phyloP scores from a whole-genome alignment of 257 asterid genomes.

The Rubia yunnanensis region DNA sequence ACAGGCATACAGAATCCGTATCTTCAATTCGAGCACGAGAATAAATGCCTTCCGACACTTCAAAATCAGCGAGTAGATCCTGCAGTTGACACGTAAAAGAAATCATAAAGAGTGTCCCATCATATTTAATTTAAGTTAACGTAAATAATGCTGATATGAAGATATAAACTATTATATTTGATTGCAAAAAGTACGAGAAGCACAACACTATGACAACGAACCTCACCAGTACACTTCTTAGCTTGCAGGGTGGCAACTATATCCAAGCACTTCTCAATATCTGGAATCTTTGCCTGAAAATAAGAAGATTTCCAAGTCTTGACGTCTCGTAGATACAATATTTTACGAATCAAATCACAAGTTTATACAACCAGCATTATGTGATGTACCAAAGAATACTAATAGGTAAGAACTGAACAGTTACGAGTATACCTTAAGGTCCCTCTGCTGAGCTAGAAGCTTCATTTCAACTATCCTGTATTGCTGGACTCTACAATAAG shows the following conservation, averaged over 20 bases:
- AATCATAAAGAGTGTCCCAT: background rate
- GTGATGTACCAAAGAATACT: background rate
- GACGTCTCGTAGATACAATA: background rate
- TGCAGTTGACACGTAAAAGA: constrained; percentile 22
- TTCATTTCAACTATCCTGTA: constrained; percentile 55
- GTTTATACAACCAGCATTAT: background rate
- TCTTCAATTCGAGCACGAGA: constrained; percentile 76
- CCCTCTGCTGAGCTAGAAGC: constrained; percentile 54
- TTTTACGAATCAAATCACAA: background rate
- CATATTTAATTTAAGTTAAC: background rate
- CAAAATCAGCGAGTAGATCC: constrained; percentile 83
- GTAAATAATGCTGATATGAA: background rate
- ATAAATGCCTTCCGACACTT: constrained; percentile 92
- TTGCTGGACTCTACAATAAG: constrained; percentile 41
- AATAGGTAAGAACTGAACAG: background rate
- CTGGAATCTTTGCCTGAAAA: constrained; percentile 84
- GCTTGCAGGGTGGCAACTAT: constrained; percentile 72
- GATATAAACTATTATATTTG: too few species aligned
- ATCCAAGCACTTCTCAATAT: constrained; percentile 82
- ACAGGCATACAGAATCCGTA: constrained; percentile 76
- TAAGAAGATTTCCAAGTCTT: background rate
- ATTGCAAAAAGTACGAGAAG: background rate
- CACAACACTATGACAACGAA: constrained; percentile 33
- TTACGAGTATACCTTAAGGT: constrained; percentile 39
- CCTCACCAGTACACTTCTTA: constrained; percentile 82